Evolutionary conservation across 2,329 filamentous ascomycete species (phyloP).

Genomic region (Apiospora sp.): DNA sequence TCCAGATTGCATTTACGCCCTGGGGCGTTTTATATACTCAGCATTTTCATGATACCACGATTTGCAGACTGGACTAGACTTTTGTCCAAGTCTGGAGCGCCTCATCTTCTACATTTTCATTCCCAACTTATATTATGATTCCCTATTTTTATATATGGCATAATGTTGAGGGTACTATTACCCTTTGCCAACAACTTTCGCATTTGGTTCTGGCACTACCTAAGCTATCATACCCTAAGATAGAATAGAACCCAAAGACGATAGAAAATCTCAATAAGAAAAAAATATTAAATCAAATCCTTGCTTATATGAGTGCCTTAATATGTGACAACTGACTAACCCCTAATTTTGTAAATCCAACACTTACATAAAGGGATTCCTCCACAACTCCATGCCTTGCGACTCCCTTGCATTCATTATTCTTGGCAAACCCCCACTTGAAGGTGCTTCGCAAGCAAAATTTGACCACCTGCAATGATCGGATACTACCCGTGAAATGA

Average conservation of each 20-base stretch:
- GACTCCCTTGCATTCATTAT: background rate
- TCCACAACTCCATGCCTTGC: background rate
- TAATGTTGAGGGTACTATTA: background rate
- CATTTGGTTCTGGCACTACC: background rate
- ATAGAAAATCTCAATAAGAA: background rate
- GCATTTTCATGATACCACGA: background rate
- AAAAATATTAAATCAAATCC: background rate
- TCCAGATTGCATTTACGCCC: background rate
- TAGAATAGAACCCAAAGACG: slow-evolving; percentile 15
- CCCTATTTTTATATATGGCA: slow-evolving; percentile 15
- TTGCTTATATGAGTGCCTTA: background rate
- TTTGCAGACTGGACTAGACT: slow-evolving; percentile 12
- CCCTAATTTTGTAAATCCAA: background rate
- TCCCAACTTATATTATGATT: background rate
- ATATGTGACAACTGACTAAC: background rate
- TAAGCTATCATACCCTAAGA: background rate
- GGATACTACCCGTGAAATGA: background rate
- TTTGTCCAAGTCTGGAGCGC: background rate
- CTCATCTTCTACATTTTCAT: background rate
- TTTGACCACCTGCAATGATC: background rate
- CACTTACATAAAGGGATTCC: background rate
- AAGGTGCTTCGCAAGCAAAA: background rate
- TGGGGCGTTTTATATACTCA: background rate
- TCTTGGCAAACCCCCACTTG: background rate
- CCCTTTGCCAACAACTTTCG: background rate